These are phyloP conservation scores for Zea mays DNA, from an alignment of 176 grass and related monocot species.

Conservation along the genomic window DNA sequence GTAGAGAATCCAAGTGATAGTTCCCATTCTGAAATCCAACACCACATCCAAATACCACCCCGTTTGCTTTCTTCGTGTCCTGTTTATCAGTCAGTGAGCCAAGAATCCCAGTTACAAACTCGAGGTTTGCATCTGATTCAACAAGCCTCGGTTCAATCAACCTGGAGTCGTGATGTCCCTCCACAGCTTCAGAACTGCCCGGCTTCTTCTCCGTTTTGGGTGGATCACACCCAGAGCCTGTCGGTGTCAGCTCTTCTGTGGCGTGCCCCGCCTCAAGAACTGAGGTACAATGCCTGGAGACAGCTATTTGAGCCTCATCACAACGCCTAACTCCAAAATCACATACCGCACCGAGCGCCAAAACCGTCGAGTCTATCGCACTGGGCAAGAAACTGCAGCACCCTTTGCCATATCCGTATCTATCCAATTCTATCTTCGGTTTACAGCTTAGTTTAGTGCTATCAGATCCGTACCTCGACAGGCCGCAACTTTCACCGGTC, in stretches of 20 bases:
- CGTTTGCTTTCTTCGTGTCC: slow-evolving; percentile 16
- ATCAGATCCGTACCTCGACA: slow-evolving; percentile 22
- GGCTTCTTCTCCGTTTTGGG: neutral
- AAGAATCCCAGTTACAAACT: slow-evolving; percentile 5
- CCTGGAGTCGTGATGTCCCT: neutral
- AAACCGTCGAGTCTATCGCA: slow-evolving; percentile 3
- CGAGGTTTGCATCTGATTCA: neutral
- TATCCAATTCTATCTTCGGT: slow-evolving; percentile 11
- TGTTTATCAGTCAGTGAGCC: neutral
- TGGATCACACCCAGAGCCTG: neutral
- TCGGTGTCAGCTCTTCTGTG: neutral
- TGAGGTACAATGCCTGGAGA: slow-evolving; percentile 15
- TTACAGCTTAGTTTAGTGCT: neutral
- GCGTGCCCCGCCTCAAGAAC: slow-evolving; percentile 3
- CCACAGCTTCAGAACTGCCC: neutral
- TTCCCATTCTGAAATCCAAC: slow-evolving; percentile 4
- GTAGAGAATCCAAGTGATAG: slow-evolving; percentile 16
- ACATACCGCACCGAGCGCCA: neutral
- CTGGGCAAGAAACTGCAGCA: neutral
- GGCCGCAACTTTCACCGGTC: neutral
- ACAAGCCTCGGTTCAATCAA: neutral
- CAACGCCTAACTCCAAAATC: slow-evolving; percentile 18
- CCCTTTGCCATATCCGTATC: neutral
- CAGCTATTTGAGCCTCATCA: neutral
- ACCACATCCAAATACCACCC: slow-evolving; percentile 3